A percentile compares a stretch with the other conserved stretches of the same genome.
These are phyloP conservation scores for Eutrema heterophyllum DNA, from an alignment of 345 rosid genomes.

Conservation along the genomic window DNA sequence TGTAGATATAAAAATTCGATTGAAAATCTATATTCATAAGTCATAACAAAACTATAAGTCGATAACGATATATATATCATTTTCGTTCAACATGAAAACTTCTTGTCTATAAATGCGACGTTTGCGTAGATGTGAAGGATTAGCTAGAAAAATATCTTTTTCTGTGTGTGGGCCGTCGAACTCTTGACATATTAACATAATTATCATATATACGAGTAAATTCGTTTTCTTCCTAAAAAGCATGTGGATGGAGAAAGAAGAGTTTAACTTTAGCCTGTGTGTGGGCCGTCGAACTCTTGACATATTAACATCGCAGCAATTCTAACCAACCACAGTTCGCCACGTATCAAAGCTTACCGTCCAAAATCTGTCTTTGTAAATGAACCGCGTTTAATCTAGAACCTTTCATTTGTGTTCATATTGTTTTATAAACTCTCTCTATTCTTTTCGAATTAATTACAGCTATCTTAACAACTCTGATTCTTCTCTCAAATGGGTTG, in stretches of 20 bases:
- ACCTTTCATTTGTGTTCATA: neutral
- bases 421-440: neutral
- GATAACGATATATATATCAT: neutral
- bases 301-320: conserved; percentile 6
- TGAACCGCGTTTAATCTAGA: neutral
- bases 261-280: conserved; percentile 12
- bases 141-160: neutral
- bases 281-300: conserved; percentile 24
- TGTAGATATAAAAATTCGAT: neutral
- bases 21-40: neutral
- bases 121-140: neutral
- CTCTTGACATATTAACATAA: too few species aligned
- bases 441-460: neutral
- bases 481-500: conserved; percentile 48
- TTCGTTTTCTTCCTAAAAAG: neutral
- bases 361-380: neutral
- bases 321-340: neutral
- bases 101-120: conserved; percentile 1
- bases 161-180: too few species aligned
- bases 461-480: neutral
- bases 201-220: neutral
- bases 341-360: conserved; percentile 5
- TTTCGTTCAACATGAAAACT: neutral
- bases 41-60: neutral
- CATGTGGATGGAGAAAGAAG: conserved; percentile 14